phyloP scores from a whole-genome alignment of 202 grass and related monocot species.

The Zizania palustris region DNA sequence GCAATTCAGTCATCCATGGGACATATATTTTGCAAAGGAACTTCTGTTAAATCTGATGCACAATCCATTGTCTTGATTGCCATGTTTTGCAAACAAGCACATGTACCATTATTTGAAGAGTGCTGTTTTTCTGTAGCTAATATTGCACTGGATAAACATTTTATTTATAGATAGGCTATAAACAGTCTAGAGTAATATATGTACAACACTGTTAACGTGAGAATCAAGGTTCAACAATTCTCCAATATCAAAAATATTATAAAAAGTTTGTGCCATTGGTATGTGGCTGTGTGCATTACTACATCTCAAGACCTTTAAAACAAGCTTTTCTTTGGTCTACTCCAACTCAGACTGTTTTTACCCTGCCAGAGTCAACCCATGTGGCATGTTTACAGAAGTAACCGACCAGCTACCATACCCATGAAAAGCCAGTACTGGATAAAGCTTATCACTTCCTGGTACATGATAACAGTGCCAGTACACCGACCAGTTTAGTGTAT shows the following conservation, averaged over 20 bases:
- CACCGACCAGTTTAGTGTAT: constrained; percentile 1
- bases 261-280: background rate
- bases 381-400: background rate
- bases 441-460: background rate
- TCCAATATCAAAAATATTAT: constrained; percentile 2
- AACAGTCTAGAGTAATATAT: background rate
- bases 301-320: background rate
- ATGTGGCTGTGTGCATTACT: background rate
- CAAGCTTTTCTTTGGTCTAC: background rate
- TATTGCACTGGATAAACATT: constrained; percentile 16
- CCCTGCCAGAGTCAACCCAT: background rate
- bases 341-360: constrained; percentile 9
- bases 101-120: background rate
- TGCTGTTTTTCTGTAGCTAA: background rate
- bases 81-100: constrained; percentile 9
- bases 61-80: constrained; percentile 16
- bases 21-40: background rate
- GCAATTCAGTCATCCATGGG: background rate
- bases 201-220: background rate
- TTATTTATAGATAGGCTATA: background rate
- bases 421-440: background rate
- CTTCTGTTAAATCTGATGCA: background rate
- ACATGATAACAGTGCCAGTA: background rate
- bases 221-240: constrained; percentile 10
- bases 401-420: background rate